Conservation (phyloP, 2,329 filamentous ascomycete genomes). For the Alternaria incomplexa region DNA sequence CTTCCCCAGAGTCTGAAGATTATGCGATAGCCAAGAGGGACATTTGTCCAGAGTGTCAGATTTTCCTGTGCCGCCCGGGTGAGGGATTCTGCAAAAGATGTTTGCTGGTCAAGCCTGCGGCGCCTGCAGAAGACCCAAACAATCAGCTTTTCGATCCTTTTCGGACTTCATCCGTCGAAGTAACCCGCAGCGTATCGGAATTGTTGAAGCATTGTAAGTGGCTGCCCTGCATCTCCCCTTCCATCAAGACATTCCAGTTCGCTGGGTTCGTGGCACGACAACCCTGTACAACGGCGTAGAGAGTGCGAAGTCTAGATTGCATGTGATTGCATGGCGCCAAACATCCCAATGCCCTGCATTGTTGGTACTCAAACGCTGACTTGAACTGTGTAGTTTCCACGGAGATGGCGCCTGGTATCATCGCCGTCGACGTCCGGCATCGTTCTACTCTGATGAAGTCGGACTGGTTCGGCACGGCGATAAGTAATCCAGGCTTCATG, state of each 20-base stretch:
- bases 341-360: not conserved
- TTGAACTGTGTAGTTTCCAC: conserved; percentile 31
- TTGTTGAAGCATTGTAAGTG: conserved; percentile 47
- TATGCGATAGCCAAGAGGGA: conserved; percentile 24
- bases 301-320: not conserved
- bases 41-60: conserved; percentile 39
- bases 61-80: conserved; percentile 37
- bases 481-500: conserved; percentile 46
- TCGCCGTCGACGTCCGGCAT: conserved; percentile 45
- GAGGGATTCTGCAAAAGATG: conserved; percentile 40
- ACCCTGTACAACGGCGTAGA: not conserved
- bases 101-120: conserved; percentile 24
- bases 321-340: not conserved
- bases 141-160: conserved; percentile 44
- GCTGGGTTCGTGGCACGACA: conserved; percentile 12
- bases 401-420: conserved; percentile 46
- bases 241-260: conserved; percentile 10
- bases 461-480: conserved; percentile 46
- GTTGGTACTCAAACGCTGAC: conserved; percentile 23
- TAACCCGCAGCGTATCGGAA: conserved; percentile 35
- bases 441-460: conserved; percentile 44
- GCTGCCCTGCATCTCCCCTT: conserved; percentile 13
- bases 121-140: conserved; percentile 30
- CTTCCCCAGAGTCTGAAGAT: conserved; percentile 19
- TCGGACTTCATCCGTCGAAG: conserved; percentile 34